Evolutionary conservation across 1,284 basidiomycete genomes (phyloP), one percentile per base, ranked within the genome.

Genomic region (Ganoderma lingzhi): DNA sequence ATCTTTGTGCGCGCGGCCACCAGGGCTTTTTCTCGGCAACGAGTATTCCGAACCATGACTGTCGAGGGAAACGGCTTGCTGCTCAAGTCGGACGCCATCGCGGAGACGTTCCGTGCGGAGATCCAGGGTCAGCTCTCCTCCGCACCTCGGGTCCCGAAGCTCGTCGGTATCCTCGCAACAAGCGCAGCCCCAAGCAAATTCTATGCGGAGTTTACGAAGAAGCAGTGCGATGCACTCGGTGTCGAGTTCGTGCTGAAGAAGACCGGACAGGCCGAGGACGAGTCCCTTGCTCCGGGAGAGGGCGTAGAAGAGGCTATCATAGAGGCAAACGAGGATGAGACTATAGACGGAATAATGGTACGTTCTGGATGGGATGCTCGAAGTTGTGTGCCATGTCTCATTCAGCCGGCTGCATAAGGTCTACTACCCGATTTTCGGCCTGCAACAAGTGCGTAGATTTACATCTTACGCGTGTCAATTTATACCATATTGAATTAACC

Each of bases 321-420:
- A 67, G 95, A 97, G 78, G 94, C 96, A 28, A 98, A 98, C 78
- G 94, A 95, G 72, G 95, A 98, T 78, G 84, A 86, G 30, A 86
- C 84, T 70, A 90, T 98, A 8, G 90, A 98, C 82, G 97, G 97
- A n/a, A 96, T 98, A 78, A 97, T 99, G 96, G 96, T 95, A 76
- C 69, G 89, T 75, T 56, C n/a, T 35, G 45, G 10, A 61, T 68
- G 62, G 63, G 51, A 62, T 63, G 2, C 53, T 62, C 41, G 62
- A 41, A 6, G 17, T 30, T 23, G n/a, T 14, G 35, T 60, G n/a
- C 39, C 23, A 5, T 61, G 39, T 8, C 41, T 61, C 23, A 61
- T 28, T 23, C 9, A 5, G 35, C 14, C n/a, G 37, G 39, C 15
- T 14, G 59, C 4, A 42, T 14, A 56, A 95, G 94, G 94, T 98